Evolutionary conservation across 2,329 filamentous ascomycete species (phyloP), one percentile per base, ranked within the genome.

Genomic region (Penicillium psychrosexuale): DNA sequence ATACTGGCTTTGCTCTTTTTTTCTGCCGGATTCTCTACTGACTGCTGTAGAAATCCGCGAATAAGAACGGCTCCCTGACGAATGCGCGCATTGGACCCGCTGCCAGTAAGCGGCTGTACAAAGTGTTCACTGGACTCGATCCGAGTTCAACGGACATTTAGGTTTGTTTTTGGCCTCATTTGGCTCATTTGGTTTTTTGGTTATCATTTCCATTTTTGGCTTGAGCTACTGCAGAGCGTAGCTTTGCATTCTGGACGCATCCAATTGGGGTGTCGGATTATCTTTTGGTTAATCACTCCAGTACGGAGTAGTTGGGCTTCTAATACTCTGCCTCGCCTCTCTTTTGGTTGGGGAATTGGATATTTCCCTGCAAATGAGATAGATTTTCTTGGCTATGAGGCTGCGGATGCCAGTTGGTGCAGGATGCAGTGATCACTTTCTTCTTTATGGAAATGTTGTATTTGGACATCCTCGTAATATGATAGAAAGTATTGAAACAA

Each of bases 41-140:
- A 47, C 24, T 27, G 15, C 4, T 43, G 5, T 57, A 77, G 70
- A 80, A 80, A 76, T 76, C 72, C 12, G 75, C 76, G 38, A 80
- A 80, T 57, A 76, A 72, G 56, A 77, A 74, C 52, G 78, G 78
- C 24, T 73, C 69, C 0, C 58, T 76, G 50, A 75, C 77, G 3
- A 75, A 79, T 37, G 69, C 74, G 9, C 71, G 74, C 13, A 72
- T 80, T 42, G 78, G 78, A 0, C 77, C 76, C n/a, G 75, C 77
- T 24, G 71, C 77, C 6, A 80, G 77, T 56, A 75, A 67, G 58
- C 72, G 78, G 31, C 54, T 80, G 53, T 77, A 77, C 60, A 79
- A 78, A 64, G 76, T 80, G 1, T 80, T 80, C 56, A 79, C 75
- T 62, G 75, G 76, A 3, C 60, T 71, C 43, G 77, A 80, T 63